Percentiles rank a stretch among this genome's conserved stretches.
Evolutionary conservation across 495 filamentous ascomycete genomes (phyloP).

Genomic region (Chaetomium fimeti): DNA sequence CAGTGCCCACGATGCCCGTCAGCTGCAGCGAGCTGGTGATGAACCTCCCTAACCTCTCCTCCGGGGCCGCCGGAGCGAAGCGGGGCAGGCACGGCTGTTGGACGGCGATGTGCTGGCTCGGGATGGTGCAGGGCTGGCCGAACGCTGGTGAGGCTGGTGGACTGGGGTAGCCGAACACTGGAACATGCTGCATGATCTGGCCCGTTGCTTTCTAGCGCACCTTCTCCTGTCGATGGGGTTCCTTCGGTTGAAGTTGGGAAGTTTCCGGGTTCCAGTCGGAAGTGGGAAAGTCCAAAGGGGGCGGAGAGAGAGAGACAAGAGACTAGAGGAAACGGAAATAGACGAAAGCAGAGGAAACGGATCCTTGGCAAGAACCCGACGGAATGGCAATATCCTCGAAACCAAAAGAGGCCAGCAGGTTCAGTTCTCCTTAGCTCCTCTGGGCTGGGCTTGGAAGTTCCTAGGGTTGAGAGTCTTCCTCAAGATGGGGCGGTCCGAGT

Average conservation of each 20-base stretch:
- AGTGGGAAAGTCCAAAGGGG: constrained; percentile 14
- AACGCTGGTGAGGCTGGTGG: constrained; percentile 52
- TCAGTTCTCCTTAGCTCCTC: constrained; percentile 18
- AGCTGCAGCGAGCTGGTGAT: constrained; percentile 80
- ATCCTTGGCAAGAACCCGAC: constrained; percentile 18
- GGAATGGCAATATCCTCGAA: constrained; percentile 21
- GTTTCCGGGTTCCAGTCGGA: constrained; percentile 14
- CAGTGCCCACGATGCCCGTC: constrained; percentile 81
- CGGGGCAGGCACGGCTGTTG: constrained; percentile 41
- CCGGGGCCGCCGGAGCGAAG: constrained; percentile 55
- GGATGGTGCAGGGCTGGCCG: constrained; percentile 44
- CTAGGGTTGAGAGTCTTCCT: constrained; percentile 14
- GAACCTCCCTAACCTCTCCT: constrained; percentile 83
- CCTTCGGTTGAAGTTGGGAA: constrained; percentile 15
- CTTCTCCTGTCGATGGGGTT: constrained; percentile 26
- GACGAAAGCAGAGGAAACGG: constrained; percentile 23
- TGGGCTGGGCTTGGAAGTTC: constrained; percentile 20
- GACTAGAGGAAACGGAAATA: constrained; percentile 21
- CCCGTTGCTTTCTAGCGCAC: constrained; percentile 22
- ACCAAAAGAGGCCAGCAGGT: constrained; percentile 21
- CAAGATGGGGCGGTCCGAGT: constrained; percentile 2
- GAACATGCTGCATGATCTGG: constrained; percentile 54
- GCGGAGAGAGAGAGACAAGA: constrained; percentile 20
- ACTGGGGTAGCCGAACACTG: constrained; percentile 54
- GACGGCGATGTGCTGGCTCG: constrained; percentile 29